Conservation (phyloP, 345 rosid species). For the Populus euphratica region DNA sequence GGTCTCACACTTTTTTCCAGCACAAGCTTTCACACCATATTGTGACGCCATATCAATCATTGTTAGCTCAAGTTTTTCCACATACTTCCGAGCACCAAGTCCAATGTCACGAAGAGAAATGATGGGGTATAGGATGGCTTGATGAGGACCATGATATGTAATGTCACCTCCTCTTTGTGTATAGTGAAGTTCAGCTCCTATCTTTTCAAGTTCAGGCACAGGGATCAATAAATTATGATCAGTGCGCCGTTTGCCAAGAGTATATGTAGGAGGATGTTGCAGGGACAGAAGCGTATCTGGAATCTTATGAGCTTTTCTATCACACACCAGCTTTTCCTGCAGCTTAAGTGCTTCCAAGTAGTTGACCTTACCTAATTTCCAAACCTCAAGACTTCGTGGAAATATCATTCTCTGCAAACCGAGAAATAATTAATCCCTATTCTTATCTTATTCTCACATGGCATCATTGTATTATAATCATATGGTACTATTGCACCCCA, state of each 20-base stretch:
- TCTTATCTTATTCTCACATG: neutral
- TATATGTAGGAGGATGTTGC: slow-evolving; percentile 86
- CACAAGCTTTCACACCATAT: slow-evolving; percentile 64
- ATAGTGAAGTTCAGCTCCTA: slow-evolving; percentile 85
- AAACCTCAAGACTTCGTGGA: slow-evolving; percentile 53
- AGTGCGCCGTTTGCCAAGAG: slow-evolving; percentile 70
- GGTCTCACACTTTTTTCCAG: slow-evolving; percentile 68
- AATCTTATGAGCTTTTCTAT: slow-evolving; percentile 51
- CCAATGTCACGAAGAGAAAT: slow-evolving; percentile 64
- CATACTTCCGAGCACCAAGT: slow-evolving; percentile 71
- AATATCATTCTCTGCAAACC: slow-evolving; percentile 54
- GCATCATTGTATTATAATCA: slow-evolving; percentile 7
- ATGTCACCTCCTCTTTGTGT: slow-evolving; percentile 93
- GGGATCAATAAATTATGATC: slow-evolving; percentile 73
- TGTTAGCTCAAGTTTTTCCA: slow-evolving; percentile 66
- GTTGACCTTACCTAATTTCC: slow-evolving; percentile 67
- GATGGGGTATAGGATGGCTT: slow-evolving; percentile 75
- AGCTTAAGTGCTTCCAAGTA: slow-evolving; percentile 76
- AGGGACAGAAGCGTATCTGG: slow-evolving; percentile 67
- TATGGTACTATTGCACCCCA: neutral
- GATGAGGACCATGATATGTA: slow-evolving; percentile 87
- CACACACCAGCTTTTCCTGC: slow-evolving; percentile 59
- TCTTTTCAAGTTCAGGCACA: slow-evolving; percentile 49
- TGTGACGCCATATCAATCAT: slow-evolving; percentile 72
- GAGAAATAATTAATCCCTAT: slow-evolving; percentile 4